These are phyloP conservation scores for Wickerhamiella sergipiensis DNA, from an alignment of 805 yeast genomes.

Conservation along the genomic window DNA sequence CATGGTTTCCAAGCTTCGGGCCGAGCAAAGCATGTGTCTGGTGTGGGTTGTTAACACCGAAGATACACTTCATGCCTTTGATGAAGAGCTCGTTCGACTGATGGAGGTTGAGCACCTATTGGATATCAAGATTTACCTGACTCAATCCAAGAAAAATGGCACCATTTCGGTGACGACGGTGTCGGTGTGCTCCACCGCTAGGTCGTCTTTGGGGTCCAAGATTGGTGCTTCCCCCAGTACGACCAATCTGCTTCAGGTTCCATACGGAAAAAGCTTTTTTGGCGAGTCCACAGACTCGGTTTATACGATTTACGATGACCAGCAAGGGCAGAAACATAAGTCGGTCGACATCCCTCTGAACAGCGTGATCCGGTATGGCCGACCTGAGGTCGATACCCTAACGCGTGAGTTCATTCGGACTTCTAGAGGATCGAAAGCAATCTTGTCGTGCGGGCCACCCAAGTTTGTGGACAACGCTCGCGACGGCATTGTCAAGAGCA, in stretches of 20 bases:
- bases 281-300: neutral
- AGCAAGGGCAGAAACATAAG: neutral
- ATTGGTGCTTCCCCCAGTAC: neutral
- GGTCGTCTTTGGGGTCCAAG: neutral
- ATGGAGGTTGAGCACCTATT: conserved; percentile 5
- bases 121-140: conserved; percentile 11
- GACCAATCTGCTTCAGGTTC: neutral
- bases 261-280: neutral
- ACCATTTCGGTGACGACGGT: conserved; percentile 2
- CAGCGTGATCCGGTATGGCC: conserved; percentile 10
- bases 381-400: conserved; percentile 13
- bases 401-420: conserved; percentile 12
- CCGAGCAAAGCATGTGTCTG: conserved; percentile 11
- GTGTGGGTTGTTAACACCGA: conserved; percentile 21
- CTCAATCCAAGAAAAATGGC: conserved; percentile 6
- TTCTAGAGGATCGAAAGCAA: conserved; percentile 30
- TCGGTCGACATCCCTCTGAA: neutral
- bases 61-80: conserved; percentile 37
- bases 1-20: conserved; percentile 7
- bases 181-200: neutral
- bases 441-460: conserved; percentile 50
- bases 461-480: conserved; percentile 43
- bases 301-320: neutral
- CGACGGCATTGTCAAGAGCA: conserved; percentile 23
- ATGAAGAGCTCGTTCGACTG: conserved; percentile 35